phyloP scores from a whole-genome alignment of 2,329 filamentous ascomycete genomes.

The Penicillium sp. region DNA sequence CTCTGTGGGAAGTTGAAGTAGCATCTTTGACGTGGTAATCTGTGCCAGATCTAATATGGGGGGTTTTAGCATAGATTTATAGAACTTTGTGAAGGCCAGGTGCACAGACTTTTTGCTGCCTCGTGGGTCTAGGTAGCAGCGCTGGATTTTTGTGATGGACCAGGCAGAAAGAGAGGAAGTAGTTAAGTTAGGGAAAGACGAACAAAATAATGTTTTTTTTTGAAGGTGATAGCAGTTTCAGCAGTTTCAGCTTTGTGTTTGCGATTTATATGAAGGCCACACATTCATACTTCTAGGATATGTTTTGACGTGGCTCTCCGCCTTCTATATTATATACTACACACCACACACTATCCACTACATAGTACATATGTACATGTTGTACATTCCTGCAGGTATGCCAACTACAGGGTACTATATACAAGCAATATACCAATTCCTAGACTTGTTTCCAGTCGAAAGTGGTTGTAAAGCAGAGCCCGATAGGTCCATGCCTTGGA shows the following conservation, averaged over 20 bases:
- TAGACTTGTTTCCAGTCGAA: not conserved
- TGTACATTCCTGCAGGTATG: not conserved
- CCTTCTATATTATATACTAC: not conserved
- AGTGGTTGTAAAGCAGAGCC: too few relatives aligned
- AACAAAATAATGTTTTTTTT: not conserved
- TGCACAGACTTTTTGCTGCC: constrained; percentile 7
- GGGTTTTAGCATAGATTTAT: not conserved
- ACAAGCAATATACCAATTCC: not conserved
- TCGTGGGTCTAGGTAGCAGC: not conserved
- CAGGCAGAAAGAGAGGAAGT: not conserved
- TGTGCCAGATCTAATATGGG: not conserved
- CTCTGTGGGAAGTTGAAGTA: constrained; percentile 35
- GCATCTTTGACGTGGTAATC: not conserved
- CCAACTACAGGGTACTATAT: not conserved
- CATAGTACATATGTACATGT: not conserved
- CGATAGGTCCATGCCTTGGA: not conserved
- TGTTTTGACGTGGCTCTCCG: not conserved
- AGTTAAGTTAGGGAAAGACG: not conserved
- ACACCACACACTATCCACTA: not conserved
- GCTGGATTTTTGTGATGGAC: not conserved
- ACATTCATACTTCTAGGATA: not conserved
- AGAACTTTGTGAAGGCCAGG: not conserved
- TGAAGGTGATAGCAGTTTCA: too few relatives aligned
- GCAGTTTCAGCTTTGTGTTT: not conserved
- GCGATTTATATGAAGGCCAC: too few relatives aligned